Conservation (phyloP, 2,329 filamentous ascomycete genomes). For the Dothistroma septosporum region DNA sequence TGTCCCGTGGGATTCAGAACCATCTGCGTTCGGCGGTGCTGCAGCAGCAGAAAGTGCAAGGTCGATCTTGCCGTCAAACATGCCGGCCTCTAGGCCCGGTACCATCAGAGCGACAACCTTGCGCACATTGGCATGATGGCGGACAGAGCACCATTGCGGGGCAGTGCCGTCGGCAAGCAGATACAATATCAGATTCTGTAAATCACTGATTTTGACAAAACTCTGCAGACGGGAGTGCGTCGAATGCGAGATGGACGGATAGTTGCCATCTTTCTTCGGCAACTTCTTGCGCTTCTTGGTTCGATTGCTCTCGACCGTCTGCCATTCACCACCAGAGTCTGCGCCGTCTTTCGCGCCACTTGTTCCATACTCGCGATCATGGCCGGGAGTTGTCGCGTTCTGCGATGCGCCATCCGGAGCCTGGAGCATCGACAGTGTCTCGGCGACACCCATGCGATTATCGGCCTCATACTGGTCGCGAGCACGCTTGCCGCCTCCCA, state of each 20-base stretch:
- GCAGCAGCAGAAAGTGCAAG: conserved; percentile 2
- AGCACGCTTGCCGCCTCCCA: conserved; percentile 30
- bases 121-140: conserved; percentile 52
- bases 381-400: conserved; percentile 2
- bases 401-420: conserved; percentile 5
- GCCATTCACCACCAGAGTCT: conserved; percentile 25
- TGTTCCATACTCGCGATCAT: background rate
- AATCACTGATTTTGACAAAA: conserved; percentile 54
- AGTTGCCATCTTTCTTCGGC: conserved; percentile 40
- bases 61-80: conserved; percentile 65
- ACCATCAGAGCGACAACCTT: conserved; percentile 90
- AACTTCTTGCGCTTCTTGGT: conserved; percentile 28
- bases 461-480: conserved; percentile 26
- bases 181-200: conserved; percentile 58
- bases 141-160: conserved; percentile 61
- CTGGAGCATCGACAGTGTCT: conserved; percentile 26
- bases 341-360: conserved; percentile 3
- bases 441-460: conserved; percentile 25
- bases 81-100: conserved; percentile 81
- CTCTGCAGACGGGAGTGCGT: conserved; percentile 52
- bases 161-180: conserved; percentile 58
- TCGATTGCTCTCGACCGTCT: conserved; percentile 23
- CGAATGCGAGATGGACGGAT: conserved; percentile 52
- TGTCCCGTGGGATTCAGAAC: conserved; percentile 11
- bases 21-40: conserved; percentile 2